phyloP scores from a whole-genome alignment of 345 rosid species.

The Lagerstroemia speciosa region DNA sequence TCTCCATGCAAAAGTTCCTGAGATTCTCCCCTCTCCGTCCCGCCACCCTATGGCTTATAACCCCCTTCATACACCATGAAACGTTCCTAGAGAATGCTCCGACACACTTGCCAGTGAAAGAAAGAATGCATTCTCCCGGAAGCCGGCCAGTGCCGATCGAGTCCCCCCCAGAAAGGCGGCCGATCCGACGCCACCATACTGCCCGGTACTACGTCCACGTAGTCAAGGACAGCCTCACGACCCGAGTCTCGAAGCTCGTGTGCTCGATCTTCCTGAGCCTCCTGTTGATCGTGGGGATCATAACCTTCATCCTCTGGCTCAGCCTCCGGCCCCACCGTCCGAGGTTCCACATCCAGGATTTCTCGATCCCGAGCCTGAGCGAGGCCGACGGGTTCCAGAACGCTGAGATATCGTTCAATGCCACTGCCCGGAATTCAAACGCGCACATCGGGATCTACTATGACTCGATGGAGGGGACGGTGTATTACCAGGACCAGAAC shows the following conservation, averaged over 20 bases:
- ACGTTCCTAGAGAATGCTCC: neutral
- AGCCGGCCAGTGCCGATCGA: neutral
- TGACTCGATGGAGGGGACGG: constrained; percentile 38
- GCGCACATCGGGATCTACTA: constrained; percentile 52
- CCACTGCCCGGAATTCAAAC: constrained; percentile 69
- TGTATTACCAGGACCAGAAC: constrained; percentile 48
- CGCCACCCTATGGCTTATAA: neutral
- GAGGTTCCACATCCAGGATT: constrained; percentile 36
- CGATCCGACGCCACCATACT: constrained; percentile 26
- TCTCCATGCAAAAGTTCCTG: neutral
- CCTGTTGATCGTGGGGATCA: constrained; percentile 35
- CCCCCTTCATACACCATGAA: neutral
- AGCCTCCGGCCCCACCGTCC: constrained; percentile 89
- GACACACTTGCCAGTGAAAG: neutral
- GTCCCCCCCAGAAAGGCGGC: constrained; percentile 17
- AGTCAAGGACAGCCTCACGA: constrained; percentile 32
- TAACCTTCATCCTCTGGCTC: constrained; percentile 62
- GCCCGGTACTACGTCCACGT: constrained; percentile 40
- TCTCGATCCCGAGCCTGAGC: constrained; percentile 39
- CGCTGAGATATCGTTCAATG: constrained; percentile 43
- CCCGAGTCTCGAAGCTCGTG: constrained; percentile 35
- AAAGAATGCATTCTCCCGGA: neutral
- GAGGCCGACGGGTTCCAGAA: constrained; percentile 44
- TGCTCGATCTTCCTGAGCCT: constrained; percentile 47
- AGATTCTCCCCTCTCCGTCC: neutral